Conservation (phyloP, 768 basidiomycete genomes). For the Strobilomyces confusus region DNA sequence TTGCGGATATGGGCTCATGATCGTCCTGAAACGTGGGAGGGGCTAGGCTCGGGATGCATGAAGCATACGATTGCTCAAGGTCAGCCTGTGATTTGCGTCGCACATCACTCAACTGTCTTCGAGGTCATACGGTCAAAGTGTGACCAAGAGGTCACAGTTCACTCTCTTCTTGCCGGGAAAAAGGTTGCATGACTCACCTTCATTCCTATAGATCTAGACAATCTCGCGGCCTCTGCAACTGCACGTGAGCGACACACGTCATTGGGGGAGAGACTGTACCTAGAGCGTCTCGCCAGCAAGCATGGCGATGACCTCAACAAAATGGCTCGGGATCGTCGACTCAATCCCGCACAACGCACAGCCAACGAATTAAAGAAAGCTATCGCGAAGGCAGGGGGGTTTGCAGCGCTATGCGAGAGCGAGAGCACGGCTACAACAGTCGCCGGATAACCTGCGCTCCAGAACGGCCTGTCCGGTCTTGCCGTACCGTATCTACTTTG, state of each 20-base stretch:
- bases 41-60: background rate
- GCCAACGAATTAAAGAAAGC: constrained; percentile 69
- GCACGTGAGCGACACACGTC: constrained; percentile 61
- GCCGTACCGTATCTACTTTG: constrained; percentile 8
- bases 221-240: constrained; percentile 46
- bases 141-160: background rate
- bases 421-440: background rate
- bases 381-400: constrained; percentile 51
- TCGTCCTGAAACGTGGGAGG: background rate
- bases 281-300: constrained; percentile 60
- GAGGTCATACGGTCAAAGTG: background rate
- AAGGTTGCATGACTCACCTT: constrained; percentile 10
- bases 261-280: constrained; percentile 60
- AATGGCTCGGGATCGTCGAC: constrained; percentile 77
- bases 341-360: constrained; percentile 84
- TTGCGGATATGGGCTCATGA: constrained; percentile 16
- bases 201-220: constrained; percentile 56
- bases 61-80: constrained; percentile 26
- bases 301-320: constrained; percentile 67
- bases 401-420: constrained; percentile 27
- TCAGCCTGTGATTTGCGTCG: constrained; percentile 25
- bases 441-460: constrained; percentile 1
- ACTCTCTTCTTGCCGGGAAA: constrained; percentile 1
- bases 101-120: background rate
- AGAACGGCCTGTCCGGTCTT: constrained; percentile 10